A percentile compares a stretch with the other conserved stretches of the same genome.
Evolutionary conservation across 768 basidiomycete species (phyloP).

Genomic region (Rickenella mellea): DNA sequence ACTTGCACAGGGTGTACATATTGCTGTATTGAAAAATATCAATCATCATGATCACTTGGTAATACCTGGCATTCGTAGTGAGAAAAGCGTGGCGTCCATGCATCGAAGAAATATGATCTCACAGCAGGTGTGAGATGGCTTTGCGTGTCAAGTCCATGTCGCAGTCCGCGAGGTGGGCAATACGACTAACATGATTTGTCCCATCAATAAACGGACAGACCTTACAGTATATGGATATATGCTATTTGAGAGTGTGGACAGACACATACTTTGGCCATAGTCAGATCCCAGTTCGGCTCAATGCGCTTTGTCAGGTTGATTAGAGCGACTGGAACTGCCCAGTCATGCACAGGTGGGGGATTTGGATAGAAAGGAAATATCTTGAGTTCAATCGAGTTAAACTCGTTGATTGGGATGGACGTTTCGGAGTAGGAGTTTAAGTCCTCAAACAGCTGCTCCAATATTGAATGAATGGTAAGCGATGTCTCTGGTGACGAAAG

Average conservation of each 20-base stretch:
- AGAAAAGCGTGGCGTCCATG: neutral
- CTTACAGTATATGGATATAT: slow-evolving; percentile 23
- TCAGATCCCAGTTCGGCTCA: slow-evolving; percentile 94
- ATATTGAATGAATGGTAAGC: slow-evolving; percentile 61
- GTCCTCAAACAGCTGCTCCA: slow-evolving; percentile 96
- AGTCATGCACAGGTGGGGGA: slow-evolving; percentile 80
- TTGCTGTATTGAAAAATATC: slow-evolving; percentile 98
- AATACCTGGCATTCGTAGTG: slow-evolving; percentile 48
- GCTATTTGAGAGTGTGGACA: neutral
- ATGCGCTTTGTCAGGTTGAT: slow-evolving; percentile 73
- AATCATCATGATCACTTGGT: slow-evolving; percentile 92
- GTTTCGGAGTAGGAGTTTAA: slow-evolving; percentile 97
- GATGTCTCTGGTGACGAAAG: slow-evolving; percentile 64
- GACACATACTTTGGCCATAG: slow-evolving; percentile 67
- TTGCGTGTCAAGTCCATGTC: slow-evolving; percentile 74
- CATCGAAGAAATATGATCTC: slow-evolving; percentile 17
- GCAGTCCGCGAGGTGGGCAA: slow-evolving; percentile 86
- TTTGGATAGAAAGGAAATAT: slow-evolving; percentile 97
- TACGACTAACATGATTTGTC: slow-evolving; percentile 81
- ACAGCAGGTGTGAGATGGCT: slow-evolving; percentile 90
- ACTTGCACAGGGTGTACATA: slow-evolving; percentile 87
- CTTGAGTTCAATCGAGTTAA: slow-evolving; percentile 92
- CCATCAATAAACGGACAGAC: slow-evolving; percentile 82
- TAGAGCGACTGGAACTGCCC: slow-evolving; percentile 90
- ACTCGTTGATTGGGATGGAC: slow-evolving; percentile 80